Evolutionary conservation across 805 yeast species (phyloP), one percentile per base, ranked within the genome.

Genomic region (Schizosaccharomyces pombe): DNA sequence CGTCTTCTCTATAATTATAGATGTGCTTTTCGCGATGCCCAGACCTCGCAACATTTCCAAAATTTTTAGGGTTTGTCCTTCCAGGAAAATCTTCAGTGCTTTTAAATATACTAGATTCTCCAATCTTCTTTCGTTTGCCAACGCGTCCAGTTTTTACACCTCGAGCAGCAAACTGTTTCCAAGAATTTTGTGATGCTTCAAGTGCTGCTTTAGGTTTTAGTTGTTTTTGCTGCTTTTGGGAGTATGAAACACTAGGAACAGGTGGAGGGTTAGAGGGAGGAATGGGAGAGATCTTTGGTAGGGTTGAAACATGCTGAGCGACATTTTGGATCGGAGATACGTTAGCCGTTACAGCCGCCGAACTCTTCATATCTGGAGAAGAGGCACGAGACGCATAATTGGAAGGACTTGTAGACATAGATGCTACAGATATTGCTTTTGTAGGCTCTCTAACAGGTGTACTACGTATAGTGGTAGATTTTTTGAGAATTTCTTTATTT

Each of bases 81-180:
- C 55, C 61, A 12, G 22, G 19, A 34, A 55, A 49, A 26, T 56
- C 61, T 31, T 60, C 60, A 8, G 62, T 60, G 11, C 61, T 54
- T 12, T 52, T 43, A 30, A 62, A 62, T 51, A 62, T 62, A 9
- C 62, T 59, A 8, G 47, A 34, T 34, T 60, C 60, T 6, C 63
- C 63, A 3, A 55, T 40, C 32, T 55, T 57, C 47, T 58, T 59
- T 37, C 53, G 53, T 31, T 32, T 32, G 2, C 53, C 53, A 14
- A 32, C 34, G 14, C 53, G 39, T 14, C 53, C 53, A 2, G 39
- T 19, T 19, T 49, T 49, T 16, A 49, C 53, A 6, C 53, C 53
- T 16, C 39, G 9, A 1, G 34, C n/a, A 12, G 53, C 53, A 49
- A 49, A 49, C 22, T 49, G 34, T 49, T 49, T 49, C 53, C 53